Conservation (phyloP, 305 asterid species). For the Nicotiana rustica region DNA sequence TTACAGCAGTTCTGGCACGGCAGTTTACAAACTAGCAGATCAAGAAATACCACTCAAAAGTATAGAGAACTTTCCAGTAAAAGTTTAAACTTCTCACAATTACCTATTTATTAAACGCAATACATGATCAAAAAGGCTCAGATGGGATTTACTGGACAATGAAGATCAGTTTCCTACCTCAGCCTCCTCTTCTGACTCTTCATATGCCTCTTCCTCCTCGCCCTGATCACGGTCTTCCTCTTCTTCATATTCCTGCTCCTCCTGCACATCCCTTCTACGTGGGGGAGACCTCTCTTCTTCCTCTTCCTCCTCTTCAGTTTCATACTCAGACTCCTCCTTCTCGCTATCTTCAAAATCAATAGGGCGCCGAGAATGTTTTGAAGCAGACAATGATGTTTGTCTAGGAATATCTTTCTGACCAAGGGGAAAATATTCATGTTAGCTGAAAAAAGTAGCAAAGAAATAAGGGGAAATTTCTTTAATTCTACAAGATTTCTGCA, state of each 20-base stretch:
- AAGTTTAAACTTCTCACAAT: not conserved
- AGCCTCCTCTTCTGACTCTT: conserved; percentile 87
- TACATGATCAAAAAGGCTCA: conserved; percentile 25
- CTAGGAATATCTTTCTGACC: conserved; percentile 61
- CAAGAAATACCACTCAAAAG: conserved; percentile 2
- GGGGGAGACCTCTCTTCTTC: conserved; percentile 69
- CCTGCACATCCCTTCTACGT: conserved; percentile 62
- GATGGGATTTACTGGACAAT: conserved; percentile 25
- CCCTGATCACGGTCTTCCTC: conserved; percentile 52
- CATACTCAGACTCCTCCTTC: conserved; percentile 94
- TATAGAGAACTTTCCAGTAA: not conserved
- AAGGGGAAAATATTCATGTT: conserved; percentile 7
- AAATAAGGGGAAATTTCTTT: conserved; percentile 18
- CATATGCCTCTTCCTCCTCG: conserved; percentile 76
- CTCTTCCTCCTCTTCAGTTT: conserved; percentile 93
- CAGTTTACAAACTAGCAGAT: conserved; percentile 14
- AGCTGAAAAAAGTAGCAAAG: conserved; percentile 26
- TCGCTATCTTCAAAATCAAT: conserved; percentile 83
- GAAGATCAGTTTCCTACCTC: conserved; percentile 60
- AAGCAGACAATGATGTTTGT: conserved; percentile 60
- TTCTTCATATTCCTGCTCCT: conserved; percentile 71
- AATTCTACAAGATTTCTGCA: conserved; percentile 39
- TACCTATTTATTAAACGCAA: conserved; percentile 25
- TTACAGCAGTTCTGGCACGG: conserved; percentile 22
- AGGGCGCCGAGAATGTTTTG: conserved; percentile 78